Base-by-base conservation (phyloP, 371 early-diverging fungal genomes). In the Mortierella sp. region DNA sequence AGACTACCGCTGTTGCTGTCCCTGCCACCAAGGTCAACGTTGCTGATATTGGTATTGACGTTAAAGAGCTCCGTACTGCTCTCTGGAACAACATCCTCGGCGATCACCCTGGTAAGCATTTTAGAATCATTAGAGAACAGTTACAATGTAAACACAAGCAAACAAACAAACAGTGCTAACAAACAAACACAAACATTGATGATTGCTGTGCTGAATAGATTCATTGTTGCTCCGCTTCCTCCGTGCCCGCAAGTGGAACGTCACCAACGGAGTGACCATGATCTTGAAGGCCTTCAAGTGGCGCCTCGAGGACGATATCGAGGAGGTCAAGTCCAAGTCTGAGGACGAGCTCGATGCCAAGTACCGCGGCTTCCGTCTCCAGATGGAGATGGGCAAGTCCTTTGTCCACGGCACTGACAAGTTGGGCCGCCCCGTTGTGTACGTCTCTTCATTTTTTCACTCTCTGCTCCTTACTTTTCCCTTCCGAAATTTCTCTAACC, bases 181-280 rank as follows among this genome's bases (percentile, higher is more conserved):
- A 21, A 65, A 68, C 68, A 68, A 38, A 56, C 10, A 68, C 24
- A 24, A 68, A 21, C 2, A 4, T 65, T 7, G 43, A 35, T 54
- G 7, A 51, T 21, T 51, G 6, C n/a, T 35, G n/a, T 54, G 18
- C 38, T 16, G 11, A 29, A 29, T 65, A 60, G 95, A 95, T 86
- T 79, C 90, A 32, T 83, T 92, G 44, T 16, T 91, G 44, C 89
- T 94, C 48, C 91, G 95, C 12, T 95, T 91, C 79, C 81, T 94
- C 46, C 91, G 95, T 77, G 95, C 95, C 10, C 91, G 95, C 74
- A 94, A 94, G 76, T 95, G 93, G 93, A 91, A 94, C 70, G 80
- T 90, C 12, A 82, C 89, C 58, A 90, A 92, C 71, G 92, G 95
- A 3, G 88, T 91, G 71, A 88, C 87, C 38, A 94, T 94, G 95